Base-by-base conservation (phyloP, 306 rosid species). In the Datisca glomerata region DNA sequence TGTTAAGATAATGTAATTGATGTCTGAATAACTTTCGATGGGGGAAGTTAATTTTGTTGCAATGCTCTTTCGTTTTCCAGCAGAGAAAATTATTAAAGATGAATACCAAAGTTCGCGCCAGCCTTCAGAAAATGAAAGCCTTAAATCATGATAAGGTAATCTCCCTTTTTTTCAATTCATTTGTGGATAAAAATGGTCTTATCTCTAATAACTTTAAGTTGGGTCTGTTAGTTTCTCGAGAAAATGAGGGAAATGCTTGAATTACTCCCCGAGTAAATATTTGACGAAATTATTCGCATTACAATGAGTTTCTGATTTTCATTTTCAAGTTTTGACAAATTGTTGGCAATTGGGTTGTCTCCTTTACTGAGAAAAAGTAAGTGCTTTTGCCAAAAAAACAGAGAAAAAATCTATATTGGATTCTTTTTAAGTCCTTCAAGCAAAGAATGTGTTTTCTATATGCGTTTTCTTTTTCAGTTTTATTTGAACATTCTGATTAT, bases 41-140 rank as follows among this genome's bases (percentile, higher is more conserved):
- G 57, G 66, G 44, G 68, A 12, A 39, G 52, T 56, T 56, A 35
- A 13, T 28, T 28, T 50, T 63, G 64, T 33, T 50, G 50, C 54
- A 32, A 43, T 31, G 60, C 51, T 66, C 33, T 66, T 49, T 70
- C 57, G 35, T 70, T 72, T 66, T 49, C 60, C 47, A 56, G 43
- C 44, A 67, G 45, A 37, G 40, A n/a, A n/a, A n/a, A n/a, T n/a
- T n/a, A n/a, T n/a, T 29, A 47, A 36, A 56, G 58, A 89, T 80
- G 93, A 74, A 71, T 67, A 34, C 69, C 66, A 65, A 68, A 70
- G 63, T 65, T 37, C 80, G 80, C 54, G 63, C 66, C 57, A 63
- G 72, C 57, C 70, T 72, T 74, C 87, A 67, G 37, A 61, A 75
- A 58, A 71, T 67, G 68, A 67, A 82, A 65, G 56, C 54, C 70